Conservation (phyloP, 2,329 filamentous ascomycete species). For the Trichoderma semiorbis region DNA sequence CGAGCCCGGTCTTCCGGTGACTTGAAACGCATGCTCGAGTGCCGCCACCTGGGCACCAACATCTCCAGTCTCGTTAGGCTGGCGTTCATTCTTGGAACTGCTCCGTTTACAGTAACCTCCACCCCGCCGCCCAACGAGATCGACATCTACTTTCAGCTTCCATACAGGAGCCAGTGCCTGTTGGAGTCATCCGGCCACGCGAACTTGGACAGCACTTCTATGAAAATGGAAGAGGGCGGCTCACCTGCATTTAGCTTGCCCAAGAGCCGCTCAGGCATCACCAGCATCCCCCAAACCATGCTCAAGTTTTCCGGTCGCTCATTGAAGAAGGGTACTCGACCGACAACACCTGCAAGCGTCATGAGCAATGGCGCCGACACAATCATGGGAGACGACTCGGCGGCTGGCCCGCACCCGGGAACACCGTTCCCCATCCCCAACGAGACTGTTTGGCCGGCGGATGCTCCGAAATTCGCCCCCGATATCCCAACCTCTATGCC, state of each 20-base stretch:
- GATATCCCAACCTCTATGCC: slow-evolving; percentile 28
- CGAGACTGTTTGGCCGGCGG: slow-evolving; percentile 36
- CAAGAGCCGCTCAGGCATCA: slow-evolving; percentile 29
- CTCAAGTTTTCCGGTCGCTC: slow-evolving; percentile 33
- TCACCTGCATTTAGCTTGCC: slow-evolving; percentile 25
- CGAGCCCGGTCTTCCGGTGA: slow-evolving; percentile 41
- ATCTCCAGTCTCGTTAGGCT: slow-evolving; percentile 41
- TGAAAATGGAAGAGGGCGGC: slow-evolving; percentile 30
- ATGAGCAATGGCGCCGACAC: slow-evolving; percentile 24
- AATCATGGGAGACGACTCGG: slow-evolving; percentile 35
- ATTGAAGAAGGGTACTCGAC: slow-evolving; percentile 36
- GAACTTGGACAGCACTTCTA: slow-evolving; percentile 19
- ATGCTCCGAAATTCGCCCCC: slow-evolving; percentile 39
- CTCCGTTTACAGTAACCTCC: slow-evolving; percentile 35
- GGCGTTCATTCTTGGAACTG: slow-evolving; percentile 42
- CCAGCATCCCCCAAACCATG: slow-evolving; percentile 30
- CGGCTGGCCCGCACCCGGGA: slow-evolving; percentile 38
- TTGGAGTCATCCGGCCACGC: slow-evolving; percentile 33
- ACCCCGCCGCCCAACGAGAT: slow-evolving; percentile 39
- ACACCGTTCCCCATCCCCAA: slow-evolving; percentile 41
- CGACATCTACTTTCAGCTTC: slow-evolving; percentile 38
- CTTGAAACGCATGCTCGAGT: slow-evolving; percentile 44
- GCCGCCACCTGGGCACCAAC: slow-evolving; percentile 41
- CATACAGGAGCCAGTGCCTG: slow-evolving; percentile 36
- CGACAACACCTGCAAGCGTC: slow-evolving; percentile 32